Conservation (phyloP, 306 rosid species). For the Dryas alaskensis region DNA sequence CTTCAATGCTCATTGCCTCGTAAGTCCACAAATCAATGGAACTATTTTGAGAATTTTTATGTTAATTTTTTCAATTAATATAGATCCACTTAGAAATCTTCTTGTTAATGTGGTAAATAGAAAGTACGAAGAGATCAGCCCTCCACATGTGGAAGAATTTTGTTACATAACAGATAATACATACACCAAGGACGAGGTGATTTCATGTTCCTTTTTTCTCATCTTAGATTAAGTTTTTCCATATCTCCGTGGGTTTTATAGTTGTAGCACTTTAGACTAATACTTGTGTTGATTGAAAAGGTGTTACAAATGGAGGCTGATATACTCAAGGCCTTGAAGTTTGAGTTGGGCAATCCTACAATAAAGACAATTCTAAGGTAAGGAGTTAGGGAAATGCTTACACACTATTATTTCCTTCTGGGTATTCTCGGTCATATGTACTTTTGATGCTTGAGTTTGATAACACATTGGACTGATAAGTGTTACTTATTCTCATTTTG, state of each 20-base stretch:
- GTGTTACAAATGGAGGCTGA: slow-evolving; percentile 86
- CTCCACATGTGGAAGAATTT: slow-evolving; percentile 75
- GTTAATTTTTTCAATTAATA: neutral
- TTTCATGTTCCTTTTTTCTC: neutral
- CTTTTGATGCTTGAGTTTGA: neutral
- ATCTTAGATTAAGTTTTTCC: neutral
- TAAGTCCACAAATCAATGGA: slow-evolving; percentile 34
- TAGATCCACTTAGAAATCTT: neutral
- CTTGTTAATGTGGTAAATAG: slow-evolving; percentile 30
- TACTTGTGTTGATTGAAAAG: slow-evolving; percentile 30
- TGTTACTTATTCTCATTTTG: slow-evolving; percentile 9
- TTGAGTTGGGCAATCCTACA: slow-evolving; percentile 87
- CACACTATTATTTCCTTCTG: neutral
- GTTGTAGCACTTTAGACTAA: neutral
- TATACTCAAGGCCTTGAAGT: slow-evolving; percentile 58
- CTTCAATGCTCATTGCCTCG: slow-evolving; percentile 83
- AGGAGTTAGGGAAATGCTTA: neutral
- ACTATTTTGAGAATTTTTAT: neutral
- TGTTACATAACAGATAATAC: slow-evolving; percentile 79
- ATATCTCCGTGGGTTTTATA: neutral
- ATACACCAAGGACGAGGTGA: slow-evolving; percentile 70
- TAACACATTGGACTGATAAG: slow-evolving; percentile 3
- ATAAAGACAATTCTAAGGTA: slow-evolving; percentile 76
- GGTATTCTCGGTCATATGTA: neutral
- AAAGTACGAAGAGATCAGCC: slow-evolving; percentile 85